phyloP scores from a whole-genome alignment of 495 filamentous ascomycete species.

The Penicilliopsis zonata region DNA sequence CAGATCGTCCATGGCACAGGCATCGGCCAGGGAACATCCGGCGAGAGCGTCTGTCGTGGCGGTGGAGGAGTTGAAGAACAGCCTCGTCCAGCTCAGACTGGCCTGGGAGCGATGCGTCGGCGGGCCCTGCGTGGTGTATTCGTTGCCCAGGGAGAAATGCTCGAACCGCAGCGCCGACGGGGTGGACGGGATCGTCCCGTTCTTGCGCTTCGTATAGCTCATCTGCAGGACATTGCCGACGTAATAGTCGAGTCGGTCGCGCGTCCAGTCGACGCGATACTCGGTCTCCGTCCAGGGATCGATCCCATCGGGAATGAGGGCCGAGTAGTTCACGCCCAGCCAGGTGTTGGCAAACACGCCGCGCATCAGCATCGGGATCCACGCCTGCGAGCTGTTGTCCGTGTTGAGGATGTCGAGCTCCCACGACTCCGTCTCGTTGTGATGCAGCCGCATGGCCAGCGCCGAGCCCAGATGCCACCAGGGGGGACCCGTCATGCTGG shows the following conservation, averaged over 20 bases:
- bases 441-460: constrained; percentile 21
- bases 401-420: constrained; percentile 24
- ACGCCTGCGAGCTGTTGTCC: constrained; percentile 13
- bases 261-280: constrained; percentile 27
- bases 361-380: constrained; percentile 19
- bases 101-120: constrained; percentile 14
- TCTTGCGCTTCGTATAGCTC: constrained; percentile 8
- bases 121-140: constrained; percentile 20
- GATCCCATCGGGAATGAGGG: constrained; percentile 3
- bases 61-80: constrained; percentile 34
- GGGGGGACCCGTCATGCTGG: constrained; percentile 12
- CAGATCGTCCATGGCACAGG: neutral
- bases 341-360: constrained; percentile 13
- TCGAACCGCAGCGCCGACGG: constrained; percentile 21
- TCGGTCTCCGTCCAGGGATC: constrained; percentile 21
- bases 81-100: constrained; percentile 21
- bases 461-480: constrained; percentile 12
- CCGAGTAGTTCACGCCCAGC: constrained; percentile 18
- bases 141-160: constrained; percentile 26
- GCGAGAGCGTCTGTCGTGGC: neutral
- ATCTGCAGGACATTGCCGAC: constrained; percentile 12
- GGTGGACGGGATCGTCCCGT: constrained; percentile 8
- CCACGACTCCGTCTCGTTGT: constrained; percentile 20
- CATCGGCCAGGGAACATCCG: neutral
- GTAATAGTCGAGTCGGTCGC: constrained; percentile 17